Conservation (phyloP, 2,329 filamentous ascomycete genomes). For the Blastomyces silverae region DNA sequence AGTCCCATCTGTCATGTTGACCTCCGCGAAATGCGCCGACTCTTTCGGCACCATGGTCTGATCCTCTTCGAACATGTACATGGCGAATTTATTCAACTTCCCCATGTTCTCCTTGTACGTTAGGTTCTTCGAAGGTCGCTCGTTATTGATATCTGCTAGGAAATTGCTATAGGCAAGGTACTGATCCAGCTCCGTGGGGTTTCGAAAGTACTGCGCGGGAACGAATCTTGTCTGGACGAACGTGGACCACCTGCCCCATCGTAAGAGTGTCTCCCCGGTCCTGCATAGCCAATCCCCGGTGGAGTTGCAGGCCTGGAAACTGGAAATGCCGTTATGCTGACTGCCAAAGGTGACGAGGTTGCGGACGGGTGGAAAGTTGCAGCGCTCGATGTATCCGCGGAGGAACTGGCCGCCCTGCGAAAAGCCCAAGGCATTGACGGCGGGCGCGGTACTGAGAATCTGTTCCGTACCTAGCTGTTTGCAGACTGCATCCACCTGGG, state of each 20-base stretch:
- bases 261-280: constrained; percentile 68
- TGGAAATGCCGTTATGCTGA: constrained; percentile 85
- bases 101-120: constrained; percentile 66
- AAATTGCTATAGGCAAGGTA: constrained; percentile 83
- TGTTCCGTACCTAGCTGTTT: constrained; percentile 65
- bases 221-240: constrained; percentile 76
- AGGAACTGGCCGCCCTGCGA: constrained; percentile 95
- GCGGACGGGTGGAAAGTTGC: constrained; percentile 66
- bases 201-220: constrained; percentile 90
- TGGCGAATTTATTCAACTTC: constrained; percentile 67
- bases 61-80: constrained; percentile 87
- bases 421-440: constrained; percentile 87
- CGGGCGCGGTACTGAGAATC: constrained; percentile 72
- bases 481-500: constrained; percentile 72
- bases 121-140: constrained; percentile 65
- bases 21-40: constrained; percentile 82
- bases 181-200: constrained; percentile 57
- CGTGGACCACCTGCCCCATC: constrained; percentile 69
- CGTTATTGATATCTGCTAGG: constrained; percentile 94
- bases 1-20: constrained; percentile 59
- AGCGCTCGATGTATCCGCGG: constrained; percentile 82
- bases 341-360: constrained; percentile 82
- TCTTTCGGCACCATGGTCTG: constrained; percentile 82
- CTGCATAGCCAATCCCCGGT: constrained; percentile 70
- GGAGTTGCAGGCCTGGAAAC: constrained; percentile 66